These are phyloP conservation scores for Cercis canadensis DNA, from an alignment of 306 rosid species.

Conservation along the genomic window DNA sequence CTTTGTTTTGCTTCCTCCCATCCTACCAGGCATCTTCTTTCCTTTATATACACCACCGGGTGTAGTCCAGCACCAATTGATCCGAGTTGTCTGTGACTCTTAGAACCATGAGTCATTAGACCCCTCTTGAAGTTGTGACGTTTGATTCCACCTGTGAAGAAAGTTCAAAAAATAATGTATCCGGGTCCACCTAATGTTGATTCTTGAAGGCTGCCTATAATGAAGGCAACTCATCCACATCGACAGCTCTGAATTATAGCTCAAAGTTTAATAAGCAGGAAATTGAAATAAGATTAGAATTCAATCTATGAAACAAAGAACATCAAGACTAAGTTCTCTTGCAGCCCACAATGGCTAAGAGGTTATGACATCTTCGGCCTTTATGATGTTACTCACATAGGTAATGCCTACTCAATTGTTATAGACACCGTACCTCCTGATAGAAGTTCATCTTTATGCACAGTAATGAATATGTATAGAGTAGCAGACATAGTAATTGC, in stretches of 20 bases:
- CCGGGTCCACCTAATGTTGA: neutral
- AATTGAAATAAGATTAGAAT: neutral
- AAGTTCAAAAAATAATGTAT: neutral
- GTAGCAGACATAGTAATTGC: too few relatives aligned
- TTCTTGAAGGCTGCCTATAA: neutral
- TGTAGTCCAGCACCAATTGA: conserved; percentile 98
- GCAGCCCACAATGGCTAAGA: neutral
- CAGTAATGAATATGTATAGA: too few relatives aligned
- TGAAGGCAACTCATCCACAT: conserved; percentile 1
- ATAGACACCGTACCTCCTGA: too few relatives aligned
- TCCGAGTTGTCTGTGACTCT: conserved; percentile 92
- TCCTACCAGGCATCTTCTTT: conserved; percentile 98
- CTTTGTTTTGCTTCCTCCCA: conserved; percentile 95
- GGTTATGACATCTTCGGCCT: neutral
- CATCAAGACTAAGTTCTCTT: neutral
- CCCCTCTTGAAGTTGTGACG: conserved; percentile 86
- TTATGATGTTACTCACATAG: too few relatives aligned
- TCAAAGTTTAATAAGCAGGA: neutral
- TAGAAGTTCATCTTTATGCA: too few relatives aligned
- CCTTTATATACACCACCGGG: conserved; percentile 90
- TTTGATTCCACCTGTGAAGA: conserved; percentile 80
- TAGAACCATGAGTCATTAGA: conserved; percentile 90
- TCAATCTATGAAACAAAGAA: neutral
- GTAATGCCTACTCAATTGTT: too few relatives aligned
- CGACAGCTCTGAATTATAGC: neutral